Percentiles rank a stretch among this genome's conserved stretches.
Evolutionary conservation across 352 stramenopile genomes (phyloP).

Genomic region (Phytopythium cucurbitacearum): DNA sequence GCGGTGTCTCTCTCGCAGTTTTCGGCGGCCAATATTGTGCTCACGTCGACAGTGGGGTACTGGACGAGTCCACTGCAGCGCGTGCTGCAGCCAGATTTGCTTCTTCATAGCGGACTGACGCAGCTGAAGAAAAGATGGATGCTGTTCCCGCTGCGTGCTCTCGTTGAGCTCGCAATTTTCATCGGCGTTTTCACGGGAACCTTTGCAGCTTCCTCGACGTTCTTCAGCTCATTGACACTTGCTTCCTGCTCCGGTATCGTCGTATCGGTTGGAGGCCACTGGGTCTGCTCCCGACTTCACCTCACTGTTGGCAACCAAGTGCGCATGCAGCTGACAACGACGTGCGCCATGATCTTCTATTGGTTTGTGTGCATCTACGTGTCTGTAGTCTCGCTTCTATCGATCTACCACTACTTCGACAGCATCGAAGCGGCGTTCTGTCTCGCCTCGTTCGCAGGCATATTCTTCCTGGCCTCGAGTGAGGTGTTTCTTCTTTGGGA

Average conservation of each 20-base stretch:
- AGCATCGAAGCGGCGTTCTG: conserved; percentile 84
- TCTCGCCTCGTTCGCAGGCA: conserved; percentile 65
- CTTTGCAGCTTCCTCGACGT: conserved; percentile 62
- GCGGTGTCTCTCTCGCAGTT: conserved; percentile 67
- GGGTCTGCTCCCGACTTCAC: conserved; percentile 53
- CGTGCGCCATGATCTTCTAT: conserved; percentile 72
- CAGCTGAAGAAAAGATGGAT: conserved; percentile 75
- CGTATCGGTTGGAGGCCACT: conserved; percentile 70
- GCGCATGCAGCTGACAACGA: conserved; percentile 59
- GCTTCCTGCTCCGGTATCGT: conserved; percentile 70
- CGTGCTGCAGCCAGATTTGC: conserved; percentile 49
- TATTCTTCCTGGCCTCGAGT: conserved; percentile 77
- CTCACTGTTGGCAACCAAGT: conserved; percentile 49
- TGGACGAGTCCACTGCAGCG: conserved; percentile 61
- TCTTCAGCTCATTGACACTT: conserved; percentile 72
- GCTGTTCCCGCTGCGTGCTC: conserved; percentile 70
- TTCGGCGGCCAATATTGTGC: conserved; percentile 63
- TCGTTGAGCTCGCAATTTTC: conserved; percentile 71
- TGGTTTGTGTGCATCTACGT: conserved; percentile 68
- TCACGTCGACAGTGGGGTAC: conserved; percentile 61
- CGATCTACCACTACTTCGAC: conserved; percentile 84
- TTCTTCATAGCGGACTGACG: conserved; percentile 43
- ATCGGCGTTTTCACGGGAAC: conserved; percentile 71
- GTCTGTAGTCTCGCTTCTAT: conserved; percentile 63
- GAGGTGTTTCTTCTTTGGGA: conserved; percentile 83